Conservation (phyloP, 2,329 filamentous ascomycete species). For the Helminthosporium solani region DNA sequence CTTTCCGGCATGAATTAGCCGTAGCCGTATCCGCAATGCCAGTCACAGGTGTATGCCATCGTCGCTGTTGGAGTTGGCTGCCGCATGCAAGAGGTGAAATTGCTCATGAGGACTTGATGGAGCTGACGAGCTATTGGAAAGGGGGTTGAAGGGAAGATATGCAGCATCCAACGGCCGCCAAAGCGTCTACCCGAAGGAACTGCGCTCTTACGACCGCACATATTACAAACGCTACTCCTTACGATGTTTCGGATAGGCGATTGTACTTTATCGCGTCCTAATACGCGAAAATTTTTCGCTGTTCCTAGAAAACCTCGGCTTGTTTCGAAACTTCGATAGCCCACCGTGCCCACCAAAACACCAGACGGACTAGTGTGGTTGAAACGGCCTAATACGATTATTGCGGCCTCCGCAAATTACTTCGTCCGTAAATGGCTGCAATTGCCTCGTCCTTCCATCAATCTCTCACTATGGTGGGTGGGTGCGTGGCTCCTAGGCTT, state of each 20-base stretch:
- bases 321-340: constrained; percentile 23
- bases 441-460: constrained; percentile 23
- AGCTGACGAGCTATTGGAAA: no score
- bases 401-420: constrained; percentile 8
- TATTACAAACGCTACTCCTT: no score
- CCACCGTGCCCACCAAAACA: constrained; percentile 12
- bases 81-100: not conserved
- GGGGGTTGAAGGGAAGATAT: no score
- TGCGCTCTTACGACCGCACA: not conserved
- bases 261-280: not conserved
- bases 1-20: no score
- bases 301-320: constrained; percentile 8
- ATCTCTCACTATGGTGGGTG: constrained; percentile 25
- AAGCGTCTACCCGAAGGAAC: not conserved
- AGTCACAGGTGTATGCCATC: no score
- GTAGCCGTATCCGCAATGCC: no score
- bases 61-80: no score
- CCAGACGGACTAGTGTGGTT: constrained; percentile 14
- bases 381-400: constrained; percentile 14
- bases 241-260: no score
- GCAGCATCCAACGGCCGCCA: not conserved
- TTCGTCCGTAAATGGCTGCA: constrained; percentile 7
- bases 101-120: no score
- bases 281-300: not conserved
- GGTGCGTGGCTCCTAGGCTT: constrained; percentile 11